Base-by-base conservation (phyloP, 257 asterid genomes). In the Jasminum sambac region DNA sequence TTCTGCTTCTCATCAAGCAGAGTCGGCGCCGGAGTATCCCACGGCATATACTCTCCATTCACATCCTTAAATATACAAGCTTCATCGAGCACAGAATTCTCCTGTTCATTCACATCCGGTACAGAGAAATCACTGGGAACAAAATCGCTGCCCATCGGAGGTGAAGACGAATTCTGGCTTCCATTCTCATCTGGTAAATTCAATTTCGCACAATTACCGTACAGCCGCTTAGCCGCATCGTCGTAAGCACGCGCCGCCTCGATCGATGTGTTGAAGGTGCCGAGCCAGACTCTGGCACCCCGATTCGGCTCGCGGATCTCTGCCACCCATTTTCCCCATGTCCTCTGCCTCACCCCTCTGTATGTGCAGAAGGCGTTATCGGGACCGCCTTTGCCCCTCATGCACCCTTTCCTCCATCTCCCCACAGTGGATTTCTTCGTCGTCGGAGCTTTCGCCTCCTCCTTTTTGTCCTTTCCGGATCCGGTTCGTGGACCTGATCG, bases 311-410 rank as follows among this genome's bases (percentile, higher is more conserved):
- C 95, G 6, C 96, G 90, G 24, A 90, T 90, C 66, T 90, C 96
- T 6, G 97, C 88, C 7, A 90, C 97, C 96, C 96, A 90, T 48
- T 82, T 85, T 0, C 97, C 97, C 96, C 96, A 90, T 0, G 92
- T 89, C n/a, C 97, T 73, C 77, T 90, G 96, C 30, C 97, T 70
- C 6, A 91, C 97, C 3, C 97, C 97, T 66, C 93, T 82, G 67
- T 77, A 91, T 9, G 86, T 83, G 77, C 96, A 91, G 2, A 75
- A 75, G 12, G 90, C 86, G 68, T 91, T 91, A 19, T 91, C 92
- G 6, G 97, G 97, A 0, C 97, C 96, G 1, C 97, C 97, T 67
- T 89, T 91, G 1, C 96, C 96, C 40, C 88, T 84, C 97, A 89
- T 91, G 79, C 92, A 86, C 8, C 97, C 95, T 77, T 89, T 89